Base-by-base conservation (phyloP, 495 filamentous ascomycete genomes). In the Friedmanniomyces endolithicus region DNA sequence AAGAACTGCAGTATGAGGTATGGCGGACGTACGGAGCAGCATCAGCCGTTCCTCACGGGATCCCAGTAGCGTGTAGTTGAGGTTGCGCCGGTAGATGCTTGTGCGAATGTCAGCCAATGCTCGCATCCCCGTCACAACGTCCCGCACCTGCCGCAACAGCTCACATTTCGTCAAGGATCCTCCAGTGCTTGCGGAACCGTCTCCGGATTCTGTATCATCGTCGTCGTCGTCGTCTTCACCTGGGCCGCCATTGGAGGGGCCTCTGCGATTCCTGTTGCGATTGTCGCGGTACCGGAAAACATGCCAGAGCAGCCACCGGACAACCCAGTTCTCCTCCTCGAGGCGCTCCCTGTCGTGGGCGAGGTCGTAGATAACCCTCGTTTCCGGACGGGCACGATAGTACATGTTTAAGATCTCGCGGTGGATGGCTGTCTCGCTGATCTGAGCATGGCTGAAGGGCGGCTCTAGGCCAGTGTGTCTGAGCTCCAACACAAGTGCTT, bases 211-310 rank as follows among this genome's bases (percentile, higher is more conserved):
- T 20, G 51, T 46, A 20, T 50, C 41, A 20, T 56, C 47, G 29
- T 50, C 34, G 35, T 33, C 35, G 31, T 17, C 27, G 19, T 43
- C 44, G 25, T 49, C 31, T 7, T 40, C 29, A 23, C 11, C 24
- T 4, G 14, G 14, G 23, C 20, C 22, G 34, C 47, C 41, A 12
- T 24, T 47, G 7, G 53, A 51, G 1, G 46, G 19, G n/a, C 31
- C 41, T 27, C 46, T 48, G 20, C 55, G 54, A 35, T 61, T 50
- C 20, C 52, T 24, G 50, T 65, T 60, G 23, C 68, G 59, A 47
- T 65, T 67, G 57, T 71, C 67, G 16, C 64, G 67, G 46, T 69
- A 64, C n/a, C 68, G 67, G 51, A 71, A 71, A 34, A 67, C 63
- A 55, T 71, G 68, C 67, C 67, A 71, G 7, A 71, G 61, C 46